Conservation (phyloP, 2,329 filamentous ascomycete species). For the Apiospora malaysiana region DNA sequence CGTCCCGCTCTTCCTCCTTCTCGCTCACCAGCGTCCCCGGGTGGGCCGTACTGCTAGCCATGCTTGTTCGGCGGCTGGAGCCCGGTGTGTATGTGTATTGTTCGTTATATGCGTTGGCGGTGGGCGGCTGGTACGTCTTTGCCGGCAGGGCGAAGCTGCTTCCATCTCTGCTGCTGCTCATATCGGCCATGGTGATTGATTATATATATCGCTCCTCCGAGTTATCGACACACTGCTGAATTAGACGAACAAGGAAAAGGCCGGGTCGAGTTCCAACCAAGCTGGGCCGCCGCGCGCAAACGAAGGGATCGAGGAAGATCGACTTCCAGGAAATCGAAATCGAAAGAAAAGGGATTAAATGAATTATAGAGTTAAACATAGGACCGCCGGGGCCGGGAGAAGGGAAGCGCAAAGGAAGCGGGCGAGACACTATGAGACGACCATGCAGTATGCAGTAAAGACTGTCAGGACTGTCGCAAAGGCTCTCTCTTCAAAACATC, state of each 20-base stretch:
- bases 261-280: not conserved
- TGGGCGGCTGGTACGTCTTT: not conserved
- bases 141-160: not conserved
- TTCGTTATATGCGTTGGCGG: not conserved
- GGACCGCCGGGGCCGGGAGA: conserved; percentile 12
- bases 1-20: not conserved
- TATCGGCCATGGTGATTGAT: conserved; percentile 1
- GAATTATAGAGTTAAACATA: conserved; percentile 15
- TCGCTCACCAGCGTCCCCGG: not conserved
- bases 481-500: not conserved
- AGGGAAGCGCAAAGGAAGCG: conserved; percentile 21
- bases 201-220: not conserved
- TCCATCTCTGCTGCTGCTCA: not conserved
- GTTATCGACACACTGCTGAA: not conserved
- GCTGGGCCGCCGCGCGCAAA: conserved; percentile 34
- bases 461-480: not conserved
- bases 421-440: conserved; percentile 23
- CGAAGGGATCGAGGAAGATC: conserved; percentile 35
- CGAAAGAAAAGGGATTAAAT: conserved; percentile 30
- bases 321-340: conserved; percentile 38
- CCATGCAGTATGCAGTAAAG: conserved; percentile 19
- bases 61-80: not conserved
- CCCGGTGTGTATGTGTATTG: not conserved
- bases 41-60: not conserved
- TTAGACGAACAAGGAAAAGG: conserved; percentile 23